Base-by-base conservation (phyloP, 2,329 filamentous ascomycete species). In the Fusarium compactum region DNA sequence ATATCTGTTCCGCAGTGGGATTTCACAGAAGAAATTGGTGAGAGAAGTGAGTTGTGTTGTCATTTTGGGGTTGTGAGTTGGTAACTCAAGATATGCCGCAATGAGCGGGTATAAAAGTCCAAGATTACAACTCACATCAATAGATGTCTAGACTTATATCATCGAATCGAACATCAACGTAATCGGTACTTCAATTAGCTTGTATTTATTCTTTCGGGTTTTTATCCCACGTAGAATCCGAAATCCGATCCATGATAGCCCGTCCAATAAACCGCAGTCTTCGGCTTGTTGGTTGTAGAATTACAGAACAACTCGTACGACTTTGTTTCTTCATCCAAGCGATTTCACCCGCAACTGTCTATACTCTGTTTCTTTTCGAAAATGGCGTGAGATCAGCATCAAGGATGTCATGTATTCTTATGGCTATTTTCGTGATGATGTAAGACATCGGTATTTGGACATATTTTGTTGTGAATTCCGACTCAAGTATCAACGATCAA, bases 21-120 rank as follows among this genome's bases (percentile, higher is more conserved):
- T 12, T 3, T 44, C 32, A 5, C 25, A 16, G 11, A 71, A 27
- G 12, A 34, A 40, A 1, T 53, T 24, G 15, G 57, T 9, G 15
- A 68, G 18, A 12, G 64, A 57, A 22, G 29, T 53, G 14, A 70
- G 20, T 41, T 54, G 55, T 24, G 64, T 71, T 34, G 48, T 32
- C 64, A 71, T 71, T 20, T 32, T 51, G 40, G 14, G 14, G 20
- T 20, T 18, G 10, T 18, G 15, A 32, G 11, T 50, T 50, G 32
- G 20, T 20, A 14, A 24, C 9, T 38, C 8, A 18, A 38, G 32
- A 18, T 20, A 32, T 50, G 34, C 18, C 18, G 34, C 30, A 11
- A 16, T 10, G 15, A 9, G 29, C 11, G 34, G n/a, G 20, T 47
- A 47, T 22, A 20, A 20, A 32, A 34, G 22, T 34, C 8, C 29